Evolutionary conservation across 805 yeast species (phyloP), one percentile per base, ranked within the genome.

Genomic region (Hanseniaspora hatyaiensis): DNA sequence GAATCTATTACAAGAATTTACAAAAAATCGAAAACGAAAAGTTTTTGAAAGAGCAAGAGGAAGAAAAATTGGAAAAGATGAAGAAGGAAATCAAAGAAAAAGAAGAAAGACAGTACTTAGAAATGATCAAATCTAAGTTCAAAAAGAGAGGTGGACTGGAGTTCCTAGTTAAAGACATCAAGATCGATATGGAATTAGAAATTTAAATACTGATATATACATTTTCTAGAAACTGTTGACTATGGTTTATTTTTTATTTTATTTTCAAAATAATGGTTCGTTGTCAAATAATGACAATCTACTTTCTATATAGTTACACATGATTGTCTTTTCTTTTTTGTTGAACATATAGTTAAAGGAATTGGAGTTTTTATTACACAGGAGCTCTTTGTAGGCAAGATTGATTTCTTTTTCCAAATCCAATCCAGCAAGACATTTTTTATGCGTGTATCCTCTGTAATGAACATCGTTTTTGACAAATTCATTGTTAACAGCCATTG

Each of bases 1-100:
- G 84, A 57, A 77, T 85, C 51, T 89, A 85, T 64, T 86, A 87
- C 45, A 68, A 70, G 40, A 73, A 62, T 49, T 65, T 71, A 40
- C 76, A 72, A 52, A 70, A 71, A 52, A 73, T 71, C 51, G 80
- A 73, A 53, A 76, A 78, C 54, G 78, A 73, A 54, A 73, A 70
- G 60, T 82, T 80, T 2, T 67, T 75, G 49, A 71, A 67, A 29
- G 72, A 74, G 49, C 79, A 77, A 6, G 67, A 68, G 42, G 69
- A 68, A 47, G 70, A 70, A 50, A 71, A 69, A 45, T 47, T 59
- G 12, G 65, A 60, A 32, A 64, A 62, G 26, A 60, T 61, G 41
- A 61, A 61, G 18, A 69, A 66, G 30, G 73, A 32, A 19, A 38
- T 40, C 26, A 18, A 37, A 29, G 49, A 51, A 23, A 45, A 28